A percentile compares a stretch with the other conserved stretches of the same genome.
These are phyloP conservation scores for Hanseniaspora taiwanica DNA, from an alignment of 805 yeast genomes.

Conservation along the genomic window DNA sequence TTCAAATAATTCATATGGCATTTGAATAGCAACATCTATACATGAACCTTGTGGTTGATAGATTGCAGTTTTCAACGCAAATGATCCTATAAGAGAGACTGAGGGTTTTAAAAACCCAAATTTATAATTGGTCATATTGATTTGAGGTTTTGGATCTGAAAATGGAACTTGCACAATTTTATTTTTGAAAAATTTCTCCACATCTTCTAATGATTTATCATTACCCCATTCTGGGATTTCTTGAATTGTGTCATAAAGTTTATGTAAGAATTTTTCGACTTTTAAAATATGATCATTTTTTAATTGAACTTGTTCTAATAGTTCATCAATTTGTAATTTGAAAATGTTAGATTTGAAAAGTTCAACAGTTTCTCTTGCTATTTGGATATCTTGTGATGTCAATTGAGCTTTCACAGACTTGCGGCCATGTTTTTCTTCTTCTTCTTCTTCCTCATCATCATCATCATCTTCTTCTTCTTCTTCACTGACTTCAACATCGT, in stretches of 20 bases:
- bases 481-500: too few species aligned
- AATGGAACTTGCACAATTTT: conserved; percentile 61
- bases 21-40: conserved; percentile 68
- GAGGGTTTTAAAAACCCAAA: conserved; percentile 60
- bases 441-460: conserved; percentile 9
- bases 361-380: conserved; percentile 89
- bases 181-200: conserved; percentile 37
- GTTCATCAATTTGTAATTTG: conserved; percentile 88
- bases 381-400: conserved; percentile 73
- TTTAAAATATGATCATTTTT: conserved; percentile 53
- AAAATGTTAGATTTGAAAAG: conserved; percentile 89
- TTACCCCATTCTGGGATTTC: conserved; percentile 41
- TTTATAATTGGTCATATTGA: conserved; percentile 46
- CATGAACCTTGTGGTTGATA: conserved; percentile 49
- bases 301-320: conserved; percentile 64
- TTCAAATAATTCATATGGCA: conserved; percentile 66
- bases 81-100: conserved; percentile 75
- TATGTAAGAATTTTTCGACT: conserved; percentile 65
- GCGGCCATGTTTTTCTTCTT: conserved; percentile 2
- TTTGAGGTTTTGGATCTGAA: conserved; percentile 75
- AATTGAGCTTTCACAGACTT: conserved; percentile 21
- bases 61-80: conserved; percentile 74
- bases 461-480: conserved; percentile 1
- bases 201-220: conserved; percentile 42
- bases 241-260: conserved; percentile 55